phyloP scores from a whole-genome alignment of 2,329 filamentous ascomycete genomes.

The Kalmusia sp. region DNA sequence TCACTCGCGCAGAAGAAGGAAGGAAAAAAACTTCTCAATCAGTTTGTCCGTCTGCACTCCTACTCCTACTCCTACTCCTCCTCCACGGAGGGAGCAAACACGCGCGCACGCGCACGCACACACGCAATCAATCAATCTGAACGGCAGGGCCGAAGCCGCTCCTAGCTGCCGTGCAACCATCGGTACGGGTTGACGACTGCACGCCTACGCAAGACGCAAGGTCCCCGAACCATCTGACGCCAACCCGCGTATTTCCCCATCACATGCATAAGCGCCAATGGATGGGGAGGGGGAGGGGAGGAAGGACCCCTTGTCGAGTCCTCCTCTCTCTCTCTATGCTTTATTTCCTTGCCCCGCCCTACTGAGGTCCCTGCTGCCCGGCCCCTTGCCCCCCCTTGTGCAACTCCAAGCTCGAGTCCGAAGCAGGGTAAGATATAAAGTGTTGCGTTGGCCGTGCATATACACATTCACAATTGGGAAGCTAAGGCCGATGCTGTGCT shows the following conservation, averaged over 20 bases:
- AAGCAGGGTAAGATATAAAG: too few species aligned
- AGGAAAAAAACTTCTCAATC: too few species aligned
- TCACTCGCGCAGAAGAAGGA: too few species aligned
- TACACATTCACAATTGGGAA: constrained; percentile 1
- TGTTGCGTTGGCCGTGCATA: constrained; percentile 23
- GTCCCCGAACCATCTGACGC: constrained; percentile 18
- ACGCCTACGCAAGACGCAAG: constrained; percentile 18
- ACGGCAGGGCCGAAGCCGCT: neutral
- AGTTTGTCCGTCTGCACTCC: too few species aligned
- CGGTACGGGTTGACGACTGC: constrained; percentile 18
- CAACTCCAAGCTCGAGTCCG: too few species aligned
- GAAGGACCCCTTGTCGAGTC: too few species aligned
- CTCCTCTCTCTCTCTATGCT: too few species aligned
- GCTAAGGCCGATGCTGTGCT: constrained; percentile 20
- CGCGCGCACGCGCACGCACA: neutral
- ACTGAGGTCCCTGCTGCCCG: too few species aligned
- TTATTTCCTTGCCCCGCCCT: too few species aligned
- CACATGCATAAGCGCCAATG: constrained; percentile 39
- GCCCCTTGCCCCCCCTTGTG: too few species aligned
- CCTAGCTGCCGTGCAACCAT: constrained; percentile 28
- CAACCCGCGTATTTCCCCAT: constrained; percentile 21
- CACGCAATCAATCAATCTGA: neutral
- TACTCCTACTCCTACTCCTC: neutral
- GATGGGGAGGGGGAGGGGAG: too few species aligned
- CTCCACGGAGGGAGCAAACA: neutral